Percentiles rank a stretch among this genome's conserved stretches.
Conservation (phyloP, 1,139 yeast species). For the Pichia sp. region DNA sequence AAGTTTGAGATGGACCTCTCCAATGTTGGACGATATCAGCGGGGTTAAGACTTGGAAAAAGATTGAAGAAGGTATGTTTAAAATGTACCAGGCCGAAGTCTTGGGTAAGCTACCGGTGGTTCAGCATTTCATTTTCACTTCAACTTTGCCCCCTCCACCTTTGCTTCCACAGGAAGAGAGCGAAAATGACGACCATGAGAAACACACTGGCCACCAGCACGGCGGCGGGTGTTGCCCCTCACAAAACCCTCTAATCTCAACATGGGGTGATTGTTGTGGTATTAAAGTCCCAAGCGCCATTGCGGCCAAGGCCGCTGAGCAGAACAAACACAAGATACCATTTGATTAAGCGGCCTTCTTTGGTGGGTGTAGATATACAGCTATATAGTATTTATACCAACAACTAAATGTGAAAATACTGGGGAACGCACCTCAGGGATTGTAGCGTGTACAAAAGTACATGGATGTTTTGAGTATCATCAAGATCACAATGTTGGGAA, state of each 20-base stretch:
- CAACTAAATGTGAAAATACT: too few relatives aligned
- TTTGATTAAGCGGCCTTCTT: slow-evolving; percentile 44
- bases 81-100: slow-evolving; percentile 94
- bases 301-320: slow-evolving; percentile 66
- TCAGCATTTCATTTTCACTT: slow-evolving; percentile 88
- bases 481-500: too few relatives aligned
- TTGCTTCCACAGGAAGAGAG: slow-evolving; percentile 33
- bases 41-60: slow-evolving; percentile 88
- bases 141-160: slow-evolving; percentile 44
- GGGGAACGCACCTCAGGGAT: too few relatives aligned
- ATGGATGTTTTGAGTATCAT: too few relatives aligned
- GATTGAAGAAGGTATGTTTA: slow-evolving; percentile 89
- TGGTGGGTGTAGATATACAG: too few relatives aligned
- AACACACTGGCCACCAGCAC: slow-evolving; percentile 2
- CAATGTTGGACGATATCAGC: slow-evolving; percentile 93
- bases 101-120: slow-evolving; percentile 82
- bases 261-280: slow-evolving; percentile 99
- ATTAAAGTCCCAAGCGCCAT: slow-evolving; percentile 92
- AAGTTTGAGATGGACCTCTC: slow-evolving; percentile 91
- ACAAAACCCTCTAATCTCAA: slow-evolving; percentile 22
- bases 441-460: too few relatives aligned
- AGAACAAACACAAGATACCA: slow-evolving; percentile 45
- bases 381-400: too few relatives aligned
- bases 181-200: slow-evolving; percentile 13
- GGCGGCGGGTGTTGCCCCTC: slow-evolving; percentile 25